Percentiles rank a stretch among this genome's conserved stretches.
These are phyloP conservation scores for Lathyrus oleraceus DNA, from an alignment of 306 rosid genomes.

Conservation along the genomic window DNA sequence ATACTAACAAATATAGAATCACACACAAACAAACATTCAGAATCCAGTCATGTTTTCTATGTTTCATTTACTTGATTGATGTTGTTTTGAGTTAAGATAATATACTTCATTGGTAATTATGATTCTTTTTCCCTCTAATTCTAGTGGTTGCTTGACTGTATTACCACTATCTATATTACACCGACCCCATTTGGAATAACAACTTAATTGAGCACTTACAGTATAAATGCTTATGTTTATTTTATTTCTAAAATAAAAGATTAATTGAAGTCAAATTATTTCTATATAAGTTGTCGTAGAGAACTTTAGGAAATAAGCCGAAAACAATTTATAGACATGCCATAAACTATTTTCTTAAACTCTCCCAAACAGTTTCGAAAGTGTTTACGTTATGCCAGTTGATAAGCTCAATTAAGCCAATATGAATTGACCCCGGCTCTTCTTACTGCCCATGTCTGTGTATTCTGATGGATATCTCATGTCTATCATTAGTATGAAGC, in stretches of 20 bases:
- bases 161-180: neutral
- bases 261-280: neutral
- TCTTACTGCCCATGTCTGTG: neutral
- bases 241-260: neutral
- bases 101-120: neutral
- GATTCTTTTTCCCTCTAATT: conserved; percentile 9
- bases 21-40: neutral
- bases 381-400: neutral
- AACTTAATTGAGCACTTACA: neutral
- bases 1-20: conserved; percentile 6
- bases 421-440: neutral
- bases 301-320: neutral
- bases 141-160: neutral
- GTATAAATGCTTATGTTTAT: neutral
- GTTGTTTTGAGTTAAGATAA: conserved; percentile 9
- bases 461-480: conserved; percentile 20
- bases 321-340: neutral
- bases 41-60: conserved; percentile 9
- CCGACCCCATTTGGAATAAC: neutral
- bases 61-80: conserved; percentile 2
- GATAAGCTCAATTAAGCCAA: neutral
- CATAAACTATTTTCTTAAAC: neutral
- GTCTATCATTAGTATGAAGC: conserved; percentile 19
- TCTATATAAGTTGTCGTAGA: neutral
- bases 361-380: neutral